Percentiles rank a stretch among this genome's conserved stretches.
Conservation (phyloP, 2,329 filamentous ascomycete species). For the Colletotrichum sp. region DNA sequence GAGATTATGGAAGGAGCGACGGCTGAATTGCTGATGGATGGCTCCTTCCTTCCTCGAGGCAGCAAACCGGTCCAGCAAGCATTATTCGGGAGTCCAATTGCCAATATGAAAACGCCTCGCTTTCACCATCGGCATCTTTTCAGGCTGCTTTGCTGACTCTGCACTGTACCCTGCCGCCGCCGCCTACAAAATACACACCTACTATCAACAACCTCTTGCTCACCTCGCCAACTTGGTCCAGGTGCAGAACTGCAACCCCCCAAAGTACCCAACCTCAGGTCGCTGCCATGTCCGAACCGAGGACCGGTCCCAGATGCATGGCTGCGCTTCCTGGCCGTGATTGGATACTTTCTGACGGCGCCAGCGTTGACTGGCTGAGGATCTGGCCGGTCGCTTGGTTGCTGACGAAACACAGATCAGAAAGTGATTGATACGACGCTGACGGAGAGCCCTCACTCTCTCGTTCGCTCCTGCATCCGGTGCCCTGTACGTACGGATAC, state of each 20-base stretch:
- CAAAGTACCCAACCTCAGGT: not conserved
- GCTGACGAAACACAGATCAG: not conserved
- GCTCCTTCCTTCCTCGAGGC: not conserved
- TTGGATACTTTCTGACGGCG: not conserved
- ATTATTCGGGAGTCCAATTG: not conserved
- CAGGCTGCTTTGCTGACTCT: not conserved
- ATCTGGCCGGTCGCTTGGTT: not conserved
- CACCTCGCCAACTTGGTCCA: not conserved
- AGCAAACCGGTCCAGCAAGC: not conserved
- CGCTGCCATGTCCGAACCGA: not conserved
- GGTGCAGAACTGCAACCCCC: not conserved
- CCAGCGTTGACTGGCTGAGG: not conserved
- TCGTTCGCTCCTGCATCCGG: not conserved
- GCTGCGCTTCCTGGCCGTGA: not conserved
- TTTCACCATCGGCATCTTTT: not conserved
- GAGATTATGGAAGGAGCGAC: not conserved
- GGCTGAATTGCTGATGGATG: not conserved
- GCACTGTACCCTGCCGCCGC: not conserved
- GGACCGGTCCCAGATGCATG: not conserved
- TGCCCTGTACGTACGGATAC: not conserved
- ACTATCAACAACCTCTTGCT: not conserved
- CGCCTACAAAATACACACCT: not conserved
- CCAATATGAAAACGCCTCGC: not conserved
- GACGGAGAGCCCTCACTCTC: not conserved
- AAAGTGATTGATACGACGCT: constrained; percentile 1